These are phyloP conservation scores for Emydomyces testavorans DNA, from an alignment of 2,329 filamentous ascomycete species.

Conservation along the genomic window DNA sequence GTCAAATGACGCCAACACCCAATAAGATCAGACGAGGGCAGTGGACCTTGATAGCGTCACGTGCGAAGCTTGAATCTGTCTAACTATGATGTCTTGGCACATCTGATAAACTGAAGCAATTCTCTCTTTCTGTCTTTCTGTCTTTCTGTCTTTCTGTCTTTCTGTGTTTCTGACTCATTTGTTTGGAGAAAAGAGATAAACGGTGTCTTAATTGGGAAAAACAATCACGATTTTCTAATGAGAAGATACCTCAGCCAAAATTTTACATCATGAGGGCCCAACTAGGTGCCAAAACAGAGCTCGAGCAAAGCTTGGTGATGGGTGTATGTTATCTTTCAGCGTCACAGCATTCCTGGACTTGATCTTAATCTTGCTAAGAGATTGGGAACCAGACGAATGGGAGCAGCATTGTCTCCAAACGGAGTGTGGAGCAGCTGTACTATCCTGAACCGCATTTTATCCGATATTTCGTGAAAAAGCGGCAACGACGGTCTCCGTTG, in stretches of 20 bases:
- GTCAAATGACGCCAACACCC: conserved; percentile 14
- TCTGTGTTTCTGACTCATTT: no score
- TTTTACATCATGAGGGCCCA: not conserved
- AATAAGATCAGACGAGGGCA: conserved; percentile 33
- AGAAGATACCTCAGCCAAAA: not conserved
- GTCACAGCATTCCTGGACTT: not conserved
- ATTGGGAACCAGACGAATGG: conserved; percentile 59
- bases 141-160: no score
- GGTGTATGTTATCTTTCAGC: conserved; percentile 30
- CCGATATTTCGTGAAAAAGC: conserved; percentile 75
- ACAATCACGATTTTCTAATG: not conserved
- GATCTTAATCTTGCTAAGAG: conserved; percentile 1
- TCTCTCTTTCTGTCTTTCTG: no score
- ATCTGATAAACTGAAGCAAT: no score
- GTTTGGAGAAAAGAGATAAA: no score
- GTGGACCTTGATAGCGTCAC: conserved; percentile 25
- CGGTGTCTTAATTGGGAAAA: not conserved
- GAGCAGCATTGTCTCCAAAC: conserved; percentile 83
- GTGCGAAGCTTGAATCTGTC: conserved; percentile 1
- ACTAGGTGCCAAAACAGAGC: conserved; percentile 23
- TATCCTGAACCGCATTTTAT: conserved; percentile 74
- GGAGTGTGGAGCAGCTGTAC: conserved; percentile 84
- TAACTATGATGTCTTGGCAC: not conserved
- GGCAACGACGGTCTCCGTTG: conserved; percentile 68
- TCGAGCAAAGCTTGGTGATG: conserved; percentile 45